phyloP scores from a whole-genome alignment of 306 rosid genomes.

The Trichosanthes cucumerina region DNA sequence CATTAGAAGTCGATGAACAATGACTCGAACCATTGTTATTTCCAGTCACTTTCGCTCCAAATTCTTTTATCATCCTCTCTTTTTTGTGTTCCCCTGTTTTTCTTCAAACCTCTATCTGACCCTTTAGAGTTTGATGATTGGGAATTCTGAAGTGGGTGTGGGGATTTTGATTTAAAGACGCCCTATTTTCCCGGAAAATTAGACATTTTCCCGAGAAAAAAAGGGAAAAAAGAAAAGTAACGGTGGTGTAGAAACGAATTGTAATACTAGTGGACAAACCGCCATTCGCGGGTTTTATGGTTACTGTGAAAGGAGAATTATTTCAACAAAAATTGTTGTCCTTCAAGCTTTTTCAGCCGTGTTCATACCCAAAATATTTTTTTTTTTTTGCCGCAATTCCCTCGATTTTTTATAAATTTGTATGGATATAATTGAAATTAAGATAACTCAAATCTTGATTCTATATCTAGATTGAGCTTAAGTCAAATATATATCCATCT shows the following conservation, averaged over 20 bases:
- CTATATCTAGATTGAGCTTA: too few species aligned
- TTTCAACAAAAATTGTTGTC: not conserved
- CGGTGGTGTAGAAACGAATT: not conserved
- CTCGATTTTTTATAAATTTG: not conserved
- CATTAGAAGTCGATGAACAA: not conserved
- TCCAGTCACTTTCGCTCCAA: not conserved
- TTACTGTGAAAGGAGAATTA: not conserved
- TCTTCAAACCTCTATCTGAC: not conserved
- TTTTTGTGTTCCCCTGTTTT: not conserved
- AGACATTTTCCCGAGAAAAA: conserved; percentile 15
- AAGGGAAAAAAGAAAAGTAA: not conserved
- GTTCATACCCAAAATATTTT: not conserved
- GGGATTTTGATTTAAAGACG: not conserved
- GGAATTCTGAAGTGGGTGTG: not conserved
- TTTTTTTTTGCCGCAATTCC: not conserved
- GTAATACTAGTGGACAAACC: not conserved
- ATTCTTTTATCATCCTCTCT: not conserved
- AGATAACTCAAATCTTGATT: not conserved
- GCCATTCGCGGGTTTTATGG: conserved; percentile 5
- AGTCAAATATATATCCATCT: too few species aligned
- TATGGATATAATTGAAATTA: not conserved
- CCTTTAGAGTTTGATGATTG: not conserved
- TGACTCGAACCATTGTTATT: not conserved
- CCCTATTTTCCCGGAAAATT: conserved; percentile 5
- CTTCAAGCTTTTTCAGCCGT: not conserved